phyloP scores from a whole-genome alignment of 768 basidiomycete genomes.

The Auricularia cornea region DNA sequence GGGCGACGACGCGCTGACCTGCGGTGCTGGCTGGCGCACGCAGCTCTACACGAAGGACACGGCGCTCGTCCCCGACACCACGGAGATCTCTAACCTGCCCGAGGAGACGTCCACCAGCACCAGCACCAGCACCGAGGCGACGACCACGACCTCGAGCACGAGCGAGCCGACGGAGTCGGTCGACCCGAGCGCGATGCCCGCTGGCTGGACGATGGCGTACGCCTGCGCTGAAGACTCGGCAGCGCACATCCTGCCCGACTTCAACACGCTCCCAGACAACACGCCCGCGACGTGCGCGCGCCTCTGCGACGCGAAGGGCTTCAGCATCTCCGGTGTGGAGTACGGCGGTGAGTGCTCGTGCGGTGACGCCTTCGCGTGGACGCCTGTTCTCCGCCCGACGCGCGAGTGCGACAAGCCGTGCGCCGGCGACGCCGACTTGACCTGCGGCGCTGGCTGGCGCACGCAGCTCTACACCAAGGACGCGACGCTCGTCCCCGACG shows the following conservation, averaged over 20 bases:
- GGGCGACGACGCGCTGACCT: neutral
- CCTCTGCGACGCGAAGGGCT: neutral
- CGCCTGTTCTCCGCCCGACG: neutral
- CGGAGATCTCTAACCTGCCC: too few species aligned
- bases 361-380: neutral
- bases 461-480: neutral
- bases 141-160: too few species aligned
- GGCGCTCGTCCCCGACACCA: too few species aligned
- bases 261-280: too few species aligned
- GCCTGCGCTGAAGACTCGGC: too few species aligned
- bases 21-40: neutral
- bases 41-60: too few species aligned
- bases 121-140: too few species aligned
- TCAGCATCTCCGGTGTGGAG: neutral
- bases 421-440: neutral
- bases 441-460: neutral
- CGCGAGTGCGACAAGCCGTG: neutral
- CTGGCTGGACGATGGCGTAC: too few species aligned
- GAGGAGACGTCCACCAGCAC: too few species aligned
- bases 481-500: neutral
- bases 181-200: too few species aligned
- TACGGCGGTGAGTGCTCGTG: neutral
- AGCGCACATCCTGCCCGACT: too few species aligned
- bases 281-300: neutral
- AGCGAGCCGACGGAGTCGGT: too few species aligned